These are phyloP conservation scores for Corylus americana DNA, from an alignment of 306 rosid genomes.

Conservation along the genomic window DNA sequence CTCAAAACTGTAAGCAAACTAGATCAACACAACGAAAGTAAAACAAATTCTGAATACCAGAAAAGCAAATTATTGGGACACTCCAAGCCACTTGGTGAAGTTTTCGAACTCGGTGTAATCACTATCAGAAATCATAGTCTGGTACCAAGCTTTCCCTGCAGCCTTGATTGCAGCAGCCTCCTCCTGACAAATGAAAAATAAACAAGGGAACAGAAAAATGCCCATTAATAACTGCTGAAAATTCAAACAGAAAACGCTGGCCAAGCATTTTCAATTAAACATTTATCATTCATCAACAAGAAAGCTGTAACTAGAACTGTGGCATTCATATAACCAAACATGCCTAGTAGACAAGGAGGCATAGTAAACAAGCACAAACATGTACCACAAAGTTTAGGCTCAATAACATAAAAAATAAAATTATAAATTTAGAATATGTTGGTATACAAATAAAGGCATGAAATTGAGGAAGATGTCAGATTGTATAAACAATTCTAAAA, in stretches of 20 bases:
- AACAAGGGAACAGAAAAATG: background rate
- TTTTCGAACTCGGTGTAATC: constrained; percentile 80
- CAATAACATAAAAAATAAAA: background rate
- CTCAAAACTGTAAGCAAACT: constrained; percentile 28
- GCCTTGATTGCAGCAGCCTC: constrained; percentile 64
- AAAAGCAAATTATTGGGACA: constrained; percentile 57
- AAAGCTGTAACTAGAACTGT: too few species aligned
- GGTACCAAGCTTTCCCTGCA: constrained; percentile 85
- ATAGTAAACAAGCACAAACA: background rate
- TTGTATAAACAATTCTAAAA: too few species aligned
- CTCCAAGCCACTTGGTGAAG: constrained; percentile 81
- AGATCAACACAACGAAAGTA: constrained; percentile 27
- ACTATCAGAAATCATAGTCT: constrained; percentile 82
- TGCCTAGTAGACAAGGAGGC: background rate
- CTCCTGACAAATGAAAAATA: constrained; percentile 41
- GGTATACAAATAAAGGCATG: background rate
- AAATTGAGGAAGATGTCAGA: background rate
- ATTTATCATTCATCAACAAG: background rate
- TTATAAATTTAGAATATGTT: background rate
- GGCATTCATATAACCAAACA: too few species aligned
- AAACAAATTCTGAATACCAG: background rate
- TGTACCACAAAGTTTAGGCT: background rate
- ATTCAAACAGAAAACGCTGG: too few species aligned
- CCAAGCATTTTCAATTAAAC: background rate
- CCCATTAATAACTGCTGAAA: background rate